These are phyloP conservation scores for Microbotryomycetes sp. DNA, from an alignment of 1,284 basidiomycete genomes.

Conservation along the genomic window DNA sequence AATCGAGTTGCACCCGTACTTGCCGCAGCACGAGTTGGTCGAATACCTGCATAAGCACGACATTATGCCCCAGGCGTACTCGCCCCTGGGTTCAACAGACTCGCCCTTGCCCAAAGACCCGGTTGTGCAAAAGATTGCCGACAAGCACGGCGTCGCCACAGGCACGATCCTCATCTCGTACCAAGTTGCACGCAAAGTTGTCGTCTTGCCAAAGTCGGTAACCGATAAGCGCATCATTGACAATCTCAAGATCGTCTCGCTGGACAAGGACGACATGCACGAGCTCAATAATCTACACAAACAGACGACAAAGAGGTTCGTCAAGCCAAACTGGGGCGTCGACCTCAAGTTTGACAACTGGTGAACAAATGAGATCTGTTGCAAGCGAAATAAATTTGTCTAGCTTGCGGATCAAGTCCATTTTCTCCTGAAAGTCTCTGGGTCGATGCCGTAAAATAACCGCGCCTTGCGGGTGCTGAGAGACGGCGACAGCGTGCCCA, in stretches of 20 bases:
- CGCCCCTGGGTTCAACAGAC: constrained; percentile 69
- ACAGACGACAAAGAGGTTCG: constrained; percentile 21
- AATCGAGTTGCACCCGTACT: constrained; percentile 34
- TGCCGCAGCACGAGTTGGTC: constrained; percentile 60
- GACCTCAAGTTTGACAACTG: constrained; percentile 27
- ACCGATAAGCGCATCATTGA: constrained; percentile 62
- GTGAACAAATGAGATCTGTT: not conserved
- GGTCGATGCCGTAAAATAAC: not conserved
- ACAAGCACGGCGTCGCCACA: constrained; percentile 52
- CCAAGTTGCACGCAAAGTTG: constrained; percentile 52
- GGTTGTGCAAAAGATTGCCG: constrained; percentile 47
- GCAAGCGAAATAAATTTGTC: not conserved
- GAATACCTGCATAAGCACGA: constrained; percentile 59
- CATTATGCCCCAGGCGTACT: constrained; percentile 73
- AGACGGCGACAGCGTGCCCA: not conserved
- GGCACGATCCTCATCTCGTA: constrained; percentile 64
- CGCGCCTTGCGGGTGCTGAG: not conserved
- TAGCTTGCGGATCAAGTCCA: not conserved
- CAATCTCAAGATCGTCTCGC: constrained; percentile 61
- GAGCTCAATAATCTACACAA: constrained; percentile 42
- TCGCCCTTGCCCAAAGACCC: constrained; percentile 65
- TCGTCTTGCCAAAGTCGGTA: constrained; percentile 69
- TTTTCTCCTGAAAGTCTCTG: not conserved
- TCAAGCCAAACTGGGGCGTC: constrained; percentile 23
- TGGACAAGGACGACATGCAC: constrained; percentile 57